Evolutionary conservation across 192 early-diverging fungal genomes (phyloP).

Genomic region (Dissophora ornata): DNA sequence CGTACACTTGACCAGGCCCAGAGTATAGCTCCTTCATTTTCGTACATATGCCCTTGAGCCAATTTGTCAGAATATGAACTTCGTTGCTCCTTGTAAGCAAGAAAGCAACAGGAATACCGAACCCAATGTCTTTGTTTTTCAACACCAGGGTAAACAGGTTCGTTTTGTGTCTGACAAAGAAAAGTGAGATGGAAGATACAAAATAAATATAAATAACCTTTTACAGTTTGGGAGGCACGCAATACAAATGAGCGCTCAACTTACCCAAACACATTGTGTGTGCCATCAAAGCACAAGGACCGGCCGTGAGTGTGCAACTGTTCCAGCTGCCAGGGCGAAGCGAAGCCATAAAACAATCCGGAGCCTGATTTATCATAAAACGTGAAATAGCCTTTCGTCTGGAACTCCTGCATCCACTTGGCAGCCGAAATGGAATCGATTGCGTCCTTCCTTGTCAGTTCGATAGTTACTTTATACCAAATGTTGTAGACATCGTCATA

Average conservation of each 20-base stretch:
- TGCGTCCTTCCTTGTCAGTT: constrained; percentile 6
- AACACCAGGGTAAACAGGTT: constrained; percentile 18
- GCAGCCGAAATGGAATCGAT: background rate
- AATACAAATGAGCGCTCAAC: background rate
- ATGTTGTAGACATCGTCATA: constrained; percentile 40
- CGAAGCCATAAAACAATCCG: constrained; percentile 4
- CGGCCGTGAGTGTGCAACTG: background rate
- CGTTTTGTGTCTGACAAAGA: constrained; percentile 1
- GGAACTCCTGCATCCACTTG: constrained; percentile 20
- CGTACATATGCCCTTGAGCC: too few relatives aligned
- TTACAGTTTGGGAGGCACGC: background rate
- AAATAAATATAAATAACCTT: background rate
- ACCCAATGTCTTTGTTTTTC: constrained; percentile 23
- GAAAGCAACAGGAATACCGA: constrained; percentile 28
- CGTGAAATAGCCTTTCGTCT: background rate
- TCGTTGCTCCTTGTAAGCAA: constrained; percentile 5
- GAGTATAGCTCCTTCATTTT: constrained; percentile 21
- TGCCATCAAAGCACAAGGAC: constrained; percentile 19
- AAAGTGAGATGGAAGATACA: too few relatives aligned
- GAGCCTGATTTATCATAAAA: constrained; percentile 7
- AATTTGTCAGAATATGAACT: too few relatives aligned
- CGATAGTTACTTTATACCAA: background rate
- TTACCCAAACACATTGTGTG: constrained; percentile 22
- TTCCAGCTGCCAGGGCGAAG: constrained; percentile 9
- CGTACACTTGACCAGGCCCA: background rate